Evolutionary conservation across 192 early-diverging fungal species (phyloP), one percentile per base, ranked within the genome.

Genomic region (Dispira parvispora): DNA sequence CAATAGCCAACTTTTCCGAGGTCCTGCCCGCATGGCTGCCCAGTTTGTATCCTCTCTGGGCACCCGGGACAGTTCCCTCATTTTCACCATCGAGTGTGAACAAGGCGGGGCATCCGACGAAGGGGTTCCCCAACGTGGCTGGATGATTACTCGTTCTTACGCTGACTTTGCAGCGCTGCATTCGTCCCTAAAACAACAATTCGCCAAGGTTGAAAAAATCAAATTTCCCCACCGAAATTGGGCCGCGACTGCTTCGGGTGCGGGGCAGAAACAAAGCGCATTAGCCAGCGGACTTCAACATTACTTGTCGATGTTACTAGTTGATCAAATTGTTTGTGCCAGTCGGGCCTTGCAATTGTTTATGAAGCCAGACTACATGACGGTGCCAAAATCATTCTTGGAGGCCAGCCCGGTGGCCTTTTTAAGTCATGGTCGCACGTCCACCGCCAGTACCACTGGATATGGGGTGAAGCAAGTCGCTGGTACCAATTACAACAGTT

Each of bases 291-390:
- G 18, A 11, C 27, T 62, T 44, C 46, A 62, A 46, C 45, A 20
- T 11, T 62, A 62, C 47, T 46, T 62, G 27, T 46, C 62, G 21
- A 23, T 49, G 16, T 21, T 62, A 12, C 20, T 62, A 1, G n/a
- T 14, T 13, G 62, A 62, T 23, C 46, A 14, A 6, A 21, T 62
- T 10, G 2, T 62, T 2, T 10, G 62, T 45, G 62, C 21, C 25
- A 62, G 62, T 46, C 45, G 62, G 16, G 25, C 62, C 46, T 14
- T 50, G 26, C 62, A 49, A 18, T 18, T 49, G 45, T 62, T 62
- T 50, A 62, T 62, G 62, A 62, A 62, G 42, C 62, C 62, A 43
- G 47, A 62, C 27, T 45, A 62, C 16, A 62, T 62, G 62, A 62
- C 62, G 12, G 23, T 62, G 14, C 62, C 57, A n/a, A 27, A 42